Evolutionary conservation across 2,329 filamentous ascomycete species (phyloP).

Genomic region (Neobulgaria alba): DNA sequence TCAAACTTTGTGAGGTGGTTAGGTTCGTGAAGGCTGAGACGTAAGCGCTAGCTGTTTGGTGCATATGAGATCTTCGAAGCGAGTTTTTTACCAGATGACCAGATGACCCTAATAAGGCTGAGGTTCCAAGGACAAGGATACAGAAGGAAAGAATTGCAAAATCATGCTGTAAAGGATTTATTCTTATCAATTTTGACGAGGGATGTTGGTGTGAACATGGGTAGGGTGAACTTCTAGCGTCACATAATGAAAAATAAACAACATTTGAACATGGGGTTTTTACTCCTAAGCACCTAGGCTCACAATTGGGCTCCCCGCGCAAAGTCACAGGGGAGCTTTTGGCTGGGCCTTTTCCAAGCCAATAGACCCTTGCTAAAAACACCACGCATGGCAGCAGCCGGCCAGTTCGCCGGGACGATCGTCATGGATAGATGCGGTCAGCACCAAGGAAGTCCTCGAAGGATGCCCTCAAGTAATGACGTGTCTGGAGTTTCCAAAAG

Average conservation of each 20-base stretch:
- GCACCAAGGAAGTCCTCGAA: constrained; percentile 7
- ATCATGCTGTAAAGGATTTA: constrained; percentile 2
- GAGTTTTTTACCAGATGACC: constrained; percentile 6
- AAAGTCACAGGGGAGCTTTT: constrained; percentile 11
- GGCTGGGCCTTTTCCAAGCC: constrained; percentile 8
- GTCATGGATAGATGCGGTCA: constrained; percentile 16
- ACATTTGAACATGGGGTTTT: too few relatives aligned
- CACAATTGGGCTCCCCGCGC: too few relatives aligned
- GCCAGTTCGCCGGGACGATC: constrained; percentile 19
- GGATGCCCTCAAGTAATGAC: constrained; percentile 9
- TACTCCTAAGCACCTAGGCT: too few relatives aligned
- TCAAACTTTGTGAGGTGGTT: constrained; percentile 8
- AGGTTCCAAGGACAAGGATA: too few relatives aligned
- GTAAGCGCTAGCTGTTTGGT: constrained; percentile 29
- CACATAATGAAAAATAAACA: too few relatives aligned
- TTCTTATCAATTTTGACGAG: constrained; percentile 1
- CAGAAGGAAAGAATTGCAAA: too few relatives aligned
- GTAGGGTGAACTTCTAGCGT: background rate
- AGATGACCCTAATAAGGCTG: constrained; percentile 15
- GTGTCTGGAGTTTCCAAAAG: constrained; percentile 7
- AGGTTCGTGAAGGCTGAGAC: constrained; percentile 18
- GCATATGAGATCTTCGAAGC: constrained; percentile 7
- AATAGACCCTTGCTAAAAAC: constrained; percentile 17
- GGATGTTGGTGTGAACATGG: constrained; percentile 2
- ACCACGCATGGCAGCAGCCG: constrained; percentile 12